Base-by-base conservation (phyloP, 176 grass and related monocot genomes). In the Otatea glauca region DNA sequence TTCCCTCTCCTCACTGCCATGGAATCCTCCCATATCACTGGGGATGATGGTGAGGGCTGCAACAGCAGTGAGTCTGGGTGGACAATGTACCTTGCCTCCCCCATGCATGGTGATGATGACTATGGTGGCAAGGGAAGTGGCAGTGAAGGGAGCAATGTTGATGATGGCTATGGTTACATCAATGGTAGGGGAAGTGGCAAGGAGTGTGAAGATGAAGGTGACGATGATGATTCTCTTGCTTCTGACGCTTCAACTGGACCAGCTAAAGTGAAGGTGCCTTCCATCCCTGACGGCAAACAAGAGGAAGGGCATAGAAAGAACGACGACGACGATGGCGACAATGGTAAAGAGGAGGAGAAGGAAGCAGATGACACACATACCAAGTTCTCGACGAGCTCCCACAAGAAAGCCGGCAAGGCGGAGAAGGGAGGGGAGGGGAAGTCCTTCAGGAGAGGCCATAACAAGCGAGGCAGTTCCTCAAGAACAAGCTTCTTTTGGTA, bases 1-100 rank as follows among this genome's bases (percentile, higher is more conserved):
- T 32, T 51, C 29, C 53, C 24, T 64, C 13, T 29, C 45, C 47
- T 16, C 23, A 44, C 74, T 15, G 68, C 80, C 68, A 93, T 88
- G 88, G 89, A 92, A 18, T 92, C 81, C 18, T 97, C 92, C 39
- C 86, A 87, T 15, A 69, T 89, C 84, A 92, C 89, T 34, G 90
- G 86, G 64, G 90, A 94, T 81, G 94, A 78, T 50, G 88, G 61
- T 29, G 94, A 97, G 84, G 87, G 91, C 53, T 97, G 90, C 68
- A 92, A 86, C 90, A 94, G 94, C 86, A 86, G 83, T 13, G 92
- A 97, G 80, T 97, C 94, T 7, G 92, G 94, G 35, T 97, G 94
- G 94, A 97, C 94, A 82, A 84, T 94, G 92, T 97, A 97, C 86
- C 90, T 97, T 20, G 86, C 72, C 75, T 94, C 94, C 47, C 94